Conservation (phyloP, 345 rosid genomes). For the Eucalyptus fibrosa region DNA sequence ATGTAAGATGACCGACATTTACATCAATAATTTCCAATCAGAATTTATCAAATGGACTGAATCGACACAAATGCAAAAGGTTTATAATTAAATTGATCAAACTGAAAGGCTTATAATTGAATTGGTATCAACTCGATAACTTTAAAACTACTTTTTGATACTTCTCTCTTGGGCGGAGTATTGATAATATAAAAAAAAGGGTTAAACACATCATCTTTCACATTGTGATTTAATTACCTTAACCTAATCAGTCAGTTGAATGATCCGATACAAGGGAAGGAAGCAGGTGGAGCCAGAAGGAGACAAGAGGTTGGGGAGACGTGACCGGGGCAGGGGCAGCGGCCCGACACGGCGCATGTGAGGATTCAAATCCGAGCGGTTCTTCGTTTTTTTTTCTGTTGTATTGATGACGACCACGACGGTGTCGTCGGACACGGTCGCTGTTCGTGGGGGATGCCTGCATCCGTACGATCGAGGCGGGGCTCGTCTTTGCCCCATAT, state of each 20-base stretch:
- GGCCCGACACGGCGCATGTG: not conserved
- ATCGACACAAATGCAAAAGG: fast-evolving
- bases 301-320: not conserved
- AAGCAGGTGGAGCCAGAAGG: not conserved
- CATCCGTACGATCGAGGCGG: not conserved
- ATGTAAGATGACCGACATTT: fast-evolving
- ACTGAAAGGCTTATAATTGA: fast-evolving
- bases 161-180: fast-evolving
- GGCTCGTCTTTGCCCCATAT: not conserved
- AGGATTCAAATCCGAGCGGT: not conserved
- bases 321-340: not conserved
- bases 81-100: fast-evolving
- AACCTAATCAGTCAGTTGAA: not conserved
- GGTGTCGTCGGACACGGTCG: not conserved
- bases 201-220: not conserved
- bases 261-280: not conserved
- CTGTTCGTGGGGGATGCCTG: not conserved
- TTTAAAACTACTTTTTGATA: too few species aligned
- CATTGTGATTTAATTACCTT: fast-evolving
- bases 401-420: not conserved
- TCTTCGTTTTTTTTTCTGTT: not conserved
- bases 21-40: fast-evolving
- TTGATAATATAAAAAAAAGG: not conserved
- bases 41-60: fast-evolving
- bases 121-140: fast-evolving